Evolutionary conservation across 2,329 filamentous ascomycete genomes (phyloP).

Genomic region (Xenoacremonium recifei): DNA sequence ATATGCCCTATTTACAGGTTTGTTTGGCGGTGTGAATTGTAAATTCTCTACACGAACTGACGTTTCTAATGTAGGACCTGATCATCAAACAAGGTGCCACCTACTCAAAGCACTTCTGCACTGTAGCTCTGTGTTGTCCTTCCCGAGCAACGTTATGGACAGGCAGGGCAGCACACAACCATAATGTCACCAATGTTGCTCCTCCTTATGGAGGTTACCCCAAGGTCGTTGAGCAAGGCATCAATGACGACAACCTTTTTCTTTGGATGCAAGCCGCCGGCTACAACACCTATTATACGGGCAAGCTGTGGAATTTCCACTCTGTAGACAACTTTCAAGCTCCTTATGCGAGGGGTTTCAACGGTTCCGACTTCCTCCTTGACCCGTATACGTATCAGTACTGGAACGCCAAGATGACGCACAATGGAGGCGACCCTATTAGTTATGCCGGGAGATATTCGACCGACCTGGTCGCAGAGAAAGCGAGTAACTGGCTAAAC

Average conservation of each 20-base stretch:
- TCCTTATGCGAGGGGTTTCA: conserved; percentile 56
- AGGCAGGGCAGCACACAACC: conserved; percentile 61
- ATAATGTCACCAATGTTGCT: conserved; percentile 53
- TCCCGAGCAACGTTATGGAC: conserved; percentile 59
- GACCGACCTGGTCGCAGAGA: conserved; percentile 50
- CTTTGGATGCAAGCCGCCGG: conserved; percentile 50
- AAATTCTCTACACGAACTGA: conserved; percentile 60
- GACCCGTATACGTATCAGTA: conserved; percentile 69
- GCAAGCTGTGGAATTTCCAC: conserved; percentile 53
- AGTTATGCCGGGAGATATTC: conserved; percentile 53
- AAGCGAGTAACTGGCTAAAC: conserved; percentile 51
- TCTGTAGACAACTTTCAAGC: conserved; percentile 46
- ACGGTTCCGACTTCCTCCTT: conserved; percentile 54
- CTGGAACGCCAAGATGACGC: conserved; percentile 62
- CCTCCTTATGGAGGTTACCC: conserved; percentile 49
- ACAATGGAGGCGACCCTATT: conserved; percentile 53
- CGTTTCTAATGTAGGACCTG: too few species aligned
- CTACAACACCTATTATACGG: conserved; percentile 52
- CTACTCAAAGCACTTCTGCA: too few species aligned
- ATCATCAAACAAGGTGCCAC: too few species aligned
- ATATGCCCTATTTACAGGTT: conserved; percentile 56
- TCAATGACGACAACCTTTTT: conserved; percentile 48
- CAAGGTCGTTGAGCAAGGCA: conserved; percentile 47
- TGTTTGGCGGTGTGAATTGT: too few species aligned
- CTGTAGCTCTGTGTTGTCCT: conserved; percentile 55